Evolutionary conservation across 495 filamentous ascomycete genomes (phyloP).

Genomic region (Hypoxylon cercidicola): DNA sequence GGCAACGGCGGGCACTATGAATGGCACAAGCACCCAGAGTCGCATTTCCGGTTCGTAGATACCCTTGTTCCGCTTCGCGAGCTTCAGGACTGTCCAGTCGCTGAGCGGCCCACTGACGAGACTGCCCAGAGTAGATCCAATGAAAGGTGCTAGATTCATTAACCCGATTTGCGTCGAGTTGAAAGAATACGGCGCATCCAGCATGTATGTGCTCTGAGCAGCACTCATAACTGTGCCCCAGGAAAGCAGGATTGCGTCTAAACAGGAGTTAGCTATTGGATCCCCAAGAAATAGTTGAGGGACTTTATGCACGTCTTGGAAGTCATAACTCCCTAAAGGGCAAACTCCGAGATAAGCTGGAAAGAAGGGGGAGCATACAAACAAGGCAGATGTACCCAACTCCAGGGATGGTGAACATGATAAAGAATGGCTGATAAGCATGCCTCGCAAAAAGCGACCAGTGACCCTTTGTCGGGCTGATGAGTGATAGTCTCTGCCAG

Average conservation of each 20-base stretch:
- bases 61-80: conserved; percentile 53
- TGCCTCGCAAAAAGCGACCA: conserved; percentile 37
- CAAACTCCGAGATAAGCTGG: no score
- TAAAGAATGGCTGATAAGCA: conserved; percentile 49
- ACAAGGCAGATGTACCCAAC: conserved; percentile 53
- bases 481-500: conserved; percentile 24
- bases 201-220: conserved; percentile 47
- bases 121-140: conserved; percentile 53
- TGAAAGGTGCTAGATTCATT: conserved; percentile 52
- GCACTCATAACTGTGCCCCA: conserved; percentile 51
- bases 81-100: conserved; percentile 53
- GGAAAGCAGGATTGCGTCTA: conserved; percentile 45
- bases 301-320: no score
- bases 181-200: conserved; percentile 54
- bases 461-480: conserved; percentile 36
- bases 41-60: conserved; percentile 58
- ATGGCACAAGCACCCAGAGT: conserved; percentile 42
- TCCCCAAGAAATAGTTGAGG: no score
- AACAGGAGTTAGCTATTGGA: no score
- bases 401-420: conserved; percentile 48
- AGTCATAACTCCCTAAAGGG: no score
- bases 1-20: conserved; percentile 38
- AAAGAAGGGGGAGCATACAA: no score
- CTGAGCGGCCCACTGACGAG: conserved; percentile 52
- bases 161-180: conserved; percentile 49